A percentile compares a stretch with the other conserved stretches of the same genome.
phyloP scores from a whole-genome alignment of 495 filamentous ascomycete genomes.

The Penicillium canescens region DNA sequence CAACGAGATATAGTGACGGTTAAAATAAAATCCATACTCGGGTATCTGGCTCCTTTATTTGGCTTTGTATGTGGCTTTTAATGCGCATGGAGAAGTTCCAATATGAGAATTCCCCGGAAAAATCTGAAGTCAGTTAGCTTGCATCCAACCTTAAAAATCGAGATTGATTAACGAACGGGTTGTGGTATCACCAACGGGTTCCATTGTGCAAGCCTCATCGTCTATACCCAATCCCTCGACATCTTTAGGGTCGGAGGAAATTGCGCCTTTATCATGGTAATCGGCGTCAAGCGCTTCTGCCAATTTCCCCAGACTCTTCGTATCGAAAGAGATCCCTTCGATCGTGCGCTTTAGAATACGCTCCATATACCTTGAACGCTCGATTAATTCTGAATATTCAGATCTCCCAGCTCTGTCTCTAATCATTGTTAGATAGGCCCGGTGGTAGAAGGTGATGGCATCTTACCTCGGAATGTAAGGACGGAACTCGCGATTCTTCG shows the following conservation, averaged over 20 bases:
- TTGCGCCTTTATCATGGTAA: not conserved
- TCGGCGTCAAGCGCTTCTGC: conserved; percentile 18
- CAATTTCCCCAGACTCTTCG: conserved; percentile 18
- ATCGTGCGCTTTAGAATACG: conserved; percentile 22
- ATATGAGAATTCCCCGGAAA: conserved; percentile 43
- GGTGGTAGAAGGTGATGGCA: not conserved
- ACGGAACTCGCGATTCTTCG: conserved; percentile 12
- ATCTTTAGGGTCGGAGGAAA: conserved; percentile 16
- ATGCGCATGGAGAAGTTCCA: conserved; percentile 43
- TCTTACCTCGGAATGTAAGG: conserved; percentile 15
- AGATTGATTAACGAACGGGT: conserved; percentile 19
- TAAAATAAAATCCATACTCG: conserved; percentile 14
- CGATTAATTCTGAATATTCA: conserved; percentile 18
- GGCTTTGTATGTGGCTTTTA: conserved; percentile 32
- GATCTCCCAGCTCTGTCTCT: conserved; percentile 15
- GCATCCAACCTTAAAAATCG: not conserved
- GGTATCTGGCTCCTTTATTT: conserved; percentile 15
- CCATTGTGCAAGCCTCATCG: conserved; percentile 30
- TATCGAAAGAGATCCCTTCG: conserved; percentile 23
- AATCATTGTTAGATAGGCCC: not conserved
- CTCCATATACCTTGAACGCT: conserved; percentile 31
- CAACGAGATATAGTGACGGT: not conserved
- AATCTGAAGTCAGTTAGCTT: conserved; percentile 25
- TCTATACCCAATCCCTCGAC: conserved; percentile 21
- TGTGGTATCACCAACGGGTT: conserved; percentile 28